Base-by-base conservation (phyloP, 805 yeast species). In the Candida taoyuanica region DNA sequence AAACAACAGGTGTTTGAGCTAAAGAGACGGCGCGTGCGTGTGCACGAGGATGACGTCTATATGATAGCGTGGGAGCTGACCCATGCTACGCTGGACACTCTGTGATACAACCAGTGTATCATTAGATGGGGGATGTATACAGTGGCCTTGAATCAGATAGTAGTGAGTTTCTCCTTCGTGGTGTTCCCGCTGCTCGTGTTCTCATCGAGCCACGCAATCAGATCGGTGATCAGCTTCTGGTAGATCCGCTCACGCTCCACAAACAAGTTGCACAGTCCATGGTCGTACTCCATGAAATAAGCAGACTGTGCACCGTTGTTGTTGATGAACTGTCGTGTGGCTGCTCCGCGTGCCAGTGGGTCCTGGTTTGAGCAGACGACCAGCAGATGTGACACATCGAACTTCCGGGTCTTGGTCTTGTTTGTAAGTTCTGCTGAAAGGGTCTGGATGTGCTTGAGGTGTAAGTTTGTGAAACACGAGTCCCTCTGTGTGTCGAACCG, bases 181-280 rank as follows among this genome's bases (percentile, higher is more conserved):
- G 13, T 25, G 28, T 25, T 11, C 12, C 12, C 12, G 11, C 18
- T 12, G 18, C 8, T 28, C 5, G 3, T 9, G 8, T 47, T 46
- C 23, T 41, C 41, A 3, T 42, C 47, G 3, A 53, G 25, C 58
- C 58, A 53, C 25, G 37, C 20, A 5, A 47, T 23, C 6, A 52
- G 16, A 36, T 52, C 51, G 4, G 36, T 37, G 14, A 41, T 33
- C 4, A 50, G 37, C 15, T 36, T 33, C 11, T 39, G 40, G 26
- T 41, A 53, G 6, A 52, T 30, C 11, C 42, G 37, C 17, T 47
- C 44, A 4, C 37, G 39, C 34, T 53, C 58, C 5, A 52, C 28
- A 25, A 52, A 33, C 14, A 52, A 14, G 14, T 52, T 47, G 12
- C 40, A 40, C 37, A 39, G 30, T 8, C 56, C 56, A n/a, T 46